phyloP scores from a whole-genome alignment of 805 yeast species.

The Schwanniomyces polymorphus region DNA sequence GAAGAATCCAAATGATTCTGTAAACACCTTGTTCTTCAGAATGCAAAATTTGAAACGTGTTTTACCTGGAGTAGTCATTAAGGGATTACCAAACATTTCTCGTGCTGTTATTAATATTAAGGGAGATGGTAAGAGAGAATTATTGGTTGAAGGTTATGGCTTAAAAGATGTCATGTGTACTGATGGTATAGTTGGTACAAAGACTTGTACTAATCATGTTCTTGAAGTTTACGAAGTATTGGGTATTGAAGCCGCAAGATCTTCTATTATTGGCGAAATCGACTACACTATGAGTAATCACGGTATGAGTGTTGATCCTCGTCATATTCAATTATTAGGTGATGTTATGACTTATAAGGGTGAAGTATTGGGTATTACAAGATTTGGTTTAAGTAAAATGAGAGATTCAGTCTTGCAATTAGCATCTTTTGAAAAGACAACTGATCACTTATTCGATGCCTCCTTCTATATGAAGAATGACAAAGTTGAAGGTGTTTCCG shows the following conservation, averaged over 20 bases:
- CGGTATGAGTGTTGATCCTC: constrained; percentile 99
- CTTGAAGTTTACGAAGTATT: constrained; percentile 84
- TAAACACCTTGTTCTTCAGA: constrained; percentile 70
- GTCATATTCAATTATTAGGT: constrained; percentile 95
- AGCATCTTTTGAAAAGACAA: constrained; percentile 97
- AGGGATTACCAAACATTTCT: constrained; percentile 87
- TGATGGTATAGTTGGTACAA: constrained; percentile 90
- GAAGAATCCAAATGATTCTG: constrained; percentile 27
- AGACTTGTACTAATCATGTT: constrained; percentile 88
- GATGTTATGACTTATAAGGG: constrained; percentile 99
- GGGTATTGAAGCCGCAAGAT: constrained; percentile 97
- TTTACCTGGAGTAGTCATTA: constrained; percentile 84
- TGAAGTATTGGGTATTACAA: constrained; percentile 94
- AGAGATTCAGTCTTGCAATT: constrained; percentile 95
- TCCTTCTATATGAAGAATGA: constrained; percentile 97
- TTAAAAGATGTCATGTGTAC: constrained; percentile 94
- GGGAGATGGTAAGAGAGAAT: constrained; percentile 82
- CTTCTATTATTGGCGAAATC: constrained; percentile 90
- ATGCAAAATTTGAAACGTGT: constrained; percentile 87
- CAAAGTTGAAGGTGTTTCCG: constrained; percentile 95
- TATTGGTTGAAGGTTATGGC: constrained; percentile 97
- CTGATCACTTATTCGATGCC: constrained; percentile 97
- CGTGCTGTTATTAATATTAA: constrained; percentile 95
- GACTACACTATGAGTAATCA: constrained; percentile 98
- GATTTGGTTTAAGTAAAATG: constrained; percentile 98